Evolutionary conservation across 1,284 basidiomycete genomes (phyloP).

Genomic region (Stygiomarasmius scandens): DNA sequence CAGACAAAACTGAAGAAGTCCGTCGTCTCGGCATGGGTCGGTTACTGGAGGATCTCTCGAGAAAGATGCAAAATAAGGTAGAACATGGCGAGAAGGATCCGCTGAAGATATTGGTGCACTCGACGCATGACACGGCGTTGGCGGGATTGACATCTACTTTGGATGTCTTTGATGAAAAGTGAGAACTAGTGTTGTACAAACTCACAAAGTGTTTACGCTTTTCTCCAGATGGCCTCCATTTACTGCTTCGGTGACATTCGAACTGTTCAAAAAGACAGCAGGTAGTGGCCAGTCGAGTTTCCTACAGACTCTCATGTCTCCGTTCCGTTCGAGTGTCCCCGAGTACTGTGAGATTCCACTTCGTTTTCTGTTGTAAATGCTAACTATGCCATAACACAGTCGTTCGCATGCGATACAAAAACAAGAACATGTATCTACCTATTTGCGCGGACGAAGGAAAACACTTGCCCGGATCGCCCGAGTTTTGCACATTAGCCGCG

Average conservation of each 20-base stretch:
- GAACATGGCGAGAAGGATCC: conserved; percentile 46
- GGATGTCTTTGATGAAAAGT: conserved; percentile 79
- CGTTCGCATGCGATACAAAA: conserved; percentile 79
- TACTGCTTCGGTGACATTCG: conserved; percentile 72
- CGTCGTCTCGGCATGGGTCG: conserved; percentile 78
- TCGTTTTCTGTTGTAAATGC: conserved; percentile 51
- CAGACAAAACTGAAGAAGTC: conserved; percentile 77
- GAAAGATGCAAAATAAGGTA: conserved; percentile 62
- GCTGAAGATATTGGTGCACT: conserved; percentile 67
- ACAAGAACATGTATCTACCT: conserved; percentile 66
- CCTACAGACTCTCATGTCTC: conserved; percentile 39
- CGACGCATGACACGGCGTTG: conserved; percentile 78
- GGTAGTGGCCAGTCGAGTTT: conserved; percentile 27
- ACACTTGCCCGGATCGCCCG: conserved; percentile 72
- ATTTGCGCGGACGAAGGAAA: conserved; percentile 68
- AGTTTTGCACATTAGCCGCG: conserved; percentile 75
- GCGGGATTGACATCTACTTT: conserved; percentile 70
- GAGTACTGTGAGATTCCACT: too few relatives aligned
- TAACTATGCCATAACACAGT: conserved; percentile 41
- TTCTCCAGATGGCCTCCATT: conserved; percentile 83
- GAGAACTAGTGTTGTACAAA: too few relatives aligned
- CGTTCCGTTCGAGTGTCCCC: conserved; percentile 28
- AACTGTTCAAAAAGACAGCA: conserved; percentile 57
- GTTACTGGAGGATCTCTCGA: conserved; percentile 63
- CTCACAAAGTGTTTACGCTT: too few relatives aligned